A percentile compares a stretch with the other conserved stretches of the same genome.
Evolutionary conservation across 352 stramenopile species (phyloP).

Genomic region (Salisapilia sapeloensis): DNA sequence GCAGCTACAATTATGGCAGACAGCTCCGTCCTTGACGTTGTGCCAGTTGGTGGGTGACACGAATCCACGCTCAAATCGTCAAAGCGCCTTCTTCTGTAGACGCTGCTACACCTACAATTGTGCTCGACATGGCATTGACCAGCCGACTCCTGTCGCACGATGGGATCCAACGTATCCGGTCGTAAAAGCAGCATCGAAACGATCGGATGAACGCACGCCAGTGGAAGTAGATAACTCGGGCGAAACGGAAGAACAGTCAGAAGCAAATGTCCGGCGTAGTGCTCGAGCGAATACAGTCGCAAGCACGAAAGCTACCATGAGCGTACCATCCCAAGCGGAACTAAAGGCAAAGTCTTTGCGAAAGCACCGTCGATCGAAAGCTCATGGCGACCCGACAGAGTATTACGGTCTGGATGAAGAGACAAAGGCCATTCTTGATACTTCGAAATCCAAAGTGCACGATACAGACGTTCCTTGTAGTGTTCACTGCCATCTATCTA

Average conservation of each 20-base stretch:
- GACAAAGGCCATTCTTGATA: no score
- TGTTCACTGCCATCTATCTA: no score
- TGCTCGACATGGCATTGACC: slow-evolving; percentile 36
- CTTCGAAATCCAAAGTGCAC: no score
- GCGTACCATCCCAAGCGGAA: no score
- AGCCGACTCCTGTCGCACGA: slow-evolving; percentile 21
- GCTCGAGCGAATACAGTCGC: slow-evolving; percentile 26
- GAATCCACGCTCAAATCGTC: no score
- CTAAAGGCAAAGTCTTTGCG: no score
- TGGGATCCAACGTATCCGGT: slow-evolving; percentile 33
- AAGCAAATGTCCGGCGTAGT: slow-evolving; percentile 13
- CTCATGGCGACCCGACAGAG: no score
- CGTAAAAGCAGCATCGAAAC: slow-evolving; percentile 21
- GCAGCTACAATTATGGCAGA: background rate
- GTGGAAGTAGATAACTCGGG: slow-evolving; percentile 3
- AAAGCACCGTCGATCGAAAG: no score
- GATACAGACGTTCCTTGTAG: no score
- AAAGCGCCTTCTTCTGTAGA: slow-evolving; percentile 51
- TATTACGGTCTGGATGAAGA: no score
- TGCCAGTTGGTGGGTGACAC: no score
- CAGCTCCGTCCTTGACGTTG: background rate
- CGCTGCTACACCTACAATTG: slow-evolving; percentile 68
- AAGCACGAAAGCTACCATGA: slow-evolving; percentile 38
- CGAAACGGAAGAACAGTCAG: background rate
- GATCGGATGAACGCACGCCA: slow-evolving; percentile 2